Evolutionary conservation across 164 flowering plant genomes (phyloP).

Genomic region (Magnolia officinalis): DNA sequence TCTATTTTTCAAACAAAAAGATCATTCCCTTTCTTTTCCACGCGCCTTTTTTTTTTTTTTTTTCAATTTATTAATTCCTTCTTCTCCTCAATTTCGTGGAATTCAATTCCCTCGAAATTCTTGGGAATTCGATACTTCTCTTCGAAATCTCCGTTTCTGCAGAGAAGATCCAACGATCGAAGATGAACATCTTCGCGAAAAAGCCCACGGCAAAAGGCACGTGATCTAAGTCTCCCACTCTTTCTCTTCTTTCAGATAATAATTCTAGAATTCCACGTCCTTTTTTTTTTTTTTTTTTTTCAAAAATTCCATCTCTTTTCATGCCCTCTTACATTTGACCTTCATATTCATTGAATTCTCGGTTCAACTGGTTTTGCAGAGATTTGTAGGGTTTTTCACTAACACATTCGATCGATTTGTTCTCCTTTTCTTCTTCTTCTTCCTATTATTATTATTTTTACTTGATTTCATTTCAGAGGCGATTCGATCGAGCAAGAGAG

Average conservation of each 20-base stretch:
- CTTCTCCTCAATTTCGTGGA: not conserved
- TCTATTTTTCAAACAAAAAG: not conserved
- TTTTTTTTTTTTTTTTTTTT: not conserved
- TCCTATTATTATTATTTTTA: not conserved
- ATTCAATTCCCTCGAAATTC: not conserved
- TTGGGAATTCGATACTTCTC: not conserved
- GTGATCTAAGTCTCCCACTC: not conserved
- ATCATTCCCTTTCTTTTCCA: not conserved
- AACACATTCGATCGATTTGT: not conserved
- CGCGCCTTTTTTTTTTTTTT: not conserved
- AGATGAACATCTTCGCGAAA: constrained; percentile 67
- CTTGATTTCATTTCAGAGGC: constrained; percentile 47
- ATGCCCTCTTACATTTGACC: not conserved
- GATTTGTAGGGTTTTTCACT: not conserved
- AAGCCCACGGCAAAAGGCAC: constrained; percentile 78
- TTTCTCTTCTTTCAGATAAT: not conserved
- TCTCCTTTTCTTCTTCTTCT: not conserved
- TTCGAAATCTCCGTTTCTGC: not conserved
- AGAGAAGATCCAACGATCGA: constrained; percentile 1
- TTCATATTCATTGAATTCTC: not conserved
- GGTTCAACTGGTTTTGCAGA: not conserved
- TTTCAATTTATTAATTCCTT: not conserved
- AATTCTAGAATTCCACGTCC: not conserved
- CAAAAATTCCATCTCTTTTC: not conserved
- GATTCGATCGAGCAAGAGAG: constrained; percentile 75